Percentiles rank a stretch among this genome's conserved stretches.
Conservation (phyloP, 805 yeast genomes). For the Ogataea thermomethanolica region DNA sequence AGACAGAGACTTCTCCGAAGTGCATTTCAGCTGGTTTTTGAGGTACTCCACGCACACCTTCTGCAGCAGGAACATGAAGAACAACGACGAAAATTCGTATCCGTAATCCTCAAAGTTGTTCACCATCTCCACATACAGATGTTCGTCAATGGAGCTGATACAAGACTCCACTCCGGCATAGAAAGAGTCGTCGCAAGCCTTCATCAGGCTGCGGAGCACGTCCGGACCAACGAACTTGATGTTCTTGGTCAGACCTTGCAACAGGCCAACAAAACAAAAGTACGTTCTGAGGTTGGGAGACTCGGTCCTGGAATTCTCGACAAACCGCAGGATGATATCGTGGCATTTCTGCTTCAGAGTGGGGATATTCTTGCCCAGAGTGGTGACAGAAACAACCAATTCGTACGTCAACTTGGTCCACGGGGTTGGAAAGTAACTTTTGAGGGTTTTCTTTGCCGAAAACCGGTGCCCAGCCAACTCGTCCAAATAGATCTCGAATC, state of each 20-base stretch:
- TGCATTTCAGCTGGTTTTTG: constrained; percentile 17
- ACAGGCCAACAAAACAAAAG: constrained; percentile 31
- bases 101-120: constrained; percentile 32
- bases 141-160: constrained; percentile 15
- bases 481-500: constrained; percentile 43
- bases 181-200: constrained; percentile 31
- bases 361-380: constrained; percentile 24
- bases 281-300: constrained; percentile 8
- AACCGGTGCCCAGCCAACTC: constrained; percentile 45
- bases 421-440: constrained; percentile 35
- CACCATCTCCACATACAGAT: constrained; percentile 23
- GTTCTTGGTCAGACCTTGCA: constrained; percentile 27
- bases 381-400: constrained; percentile 32
- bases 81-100: constrained; percentile 29
- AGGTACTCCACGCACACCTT: constrained; percentile 25
- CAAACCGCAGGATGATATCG: constrained; percentile 9
- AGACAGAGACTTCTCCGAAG: constrained; percentile 9
- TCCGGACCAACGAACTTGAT: constrained; percentile 22
- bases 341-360: constrained; percentile 12
- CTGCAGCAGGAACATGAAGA: constrained; percentile 27
- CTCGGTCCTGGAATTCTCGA: constrained; percentile 2
- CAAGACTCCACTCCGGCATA: constrained; percentile 20
- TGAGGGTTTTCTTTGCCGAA: constrained; percentile 25
- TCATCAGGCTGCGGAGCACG: constrained; percentile 18
- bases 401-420: constrained; percentile 40